Conservation (phyloP, 305 asterid species). For the Solanum hybrid region DNA sequence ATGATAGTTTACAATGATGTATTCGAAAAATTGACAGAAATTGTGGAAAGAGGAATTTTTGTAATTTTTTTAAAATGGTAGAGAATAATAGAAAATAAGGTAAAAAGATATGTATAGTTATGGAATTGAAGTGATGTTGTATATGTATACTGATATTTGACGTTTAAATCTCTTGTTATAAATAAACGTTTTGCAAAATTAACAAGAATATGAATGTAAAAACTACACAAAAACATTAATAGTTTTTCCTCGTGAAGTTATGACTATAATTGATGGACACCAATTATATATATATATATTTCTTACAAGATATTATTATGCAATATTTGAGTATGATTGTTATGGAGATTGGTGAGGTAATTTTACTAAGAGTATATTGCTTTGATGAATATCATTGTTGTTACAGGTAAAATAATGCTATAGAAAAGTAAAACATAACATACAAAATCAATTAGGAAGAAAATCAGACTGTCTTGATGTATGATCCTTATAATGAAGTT, state of each 20-base stretch:
- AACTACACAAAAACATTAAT: neutral
- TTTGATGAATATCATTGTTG: neutral
- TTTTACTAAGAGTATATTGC: neutral
- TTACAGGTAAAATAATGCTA: neutral
- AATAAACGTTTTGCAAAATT: neutral
- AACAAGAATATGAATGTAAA: neutral
- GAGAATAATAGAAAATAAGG: neutral
- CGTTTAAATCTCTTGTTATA: neutral
- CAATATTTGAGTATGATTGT: no score
- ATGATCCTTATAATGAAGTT: neutral
- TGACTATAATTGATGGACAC: neutral
- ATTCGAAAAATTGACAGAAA: no score
- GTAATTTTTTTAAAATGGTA: neutral
- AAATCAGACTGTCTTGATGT: neutral
- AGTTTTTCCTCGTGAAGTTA: neutral
- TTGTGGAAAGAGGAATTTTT: neutral
- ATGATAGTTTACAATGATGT: no score
- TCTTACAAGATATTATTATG: no score
- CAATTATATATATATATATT: neutral
- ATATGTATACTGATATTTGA: neutral
- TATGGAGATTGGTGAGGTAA: no score
- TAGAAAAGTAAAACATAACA: neutral
- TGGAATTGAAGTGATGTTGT: neutral
- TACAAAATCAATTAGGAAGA: no score
- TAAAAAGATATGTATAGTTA: neutral